Conservation (phyloP, 1,284 basidiomycete species). For the Sporisorium sorghi region DNA sequence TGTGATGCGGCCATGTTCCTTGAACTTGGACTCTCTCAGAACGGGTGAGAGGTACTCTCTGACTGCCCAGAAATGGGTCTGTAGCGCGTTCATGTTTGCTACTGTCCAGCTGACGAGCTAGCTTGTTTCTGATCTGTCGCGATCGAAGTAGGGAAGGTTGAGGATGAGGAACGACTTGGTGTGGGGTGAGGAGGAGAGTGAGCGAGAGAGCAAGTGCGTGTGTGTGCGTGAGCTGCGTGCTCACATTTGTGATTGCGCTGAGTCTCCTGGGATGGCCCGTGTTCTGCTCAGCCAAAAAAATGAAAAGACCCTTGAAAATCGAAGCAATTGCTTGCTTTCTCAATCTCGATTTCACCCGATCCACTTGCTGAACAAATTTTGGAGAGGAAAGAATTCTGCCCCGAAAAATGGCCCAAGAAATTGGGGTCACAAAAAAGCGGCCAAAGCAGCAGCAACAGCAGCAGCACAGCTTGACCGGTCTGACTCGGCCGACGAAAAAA, state of each 20-base stretch:
- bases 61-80: conserved; percentile 90
- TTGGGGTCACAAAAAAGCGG: conserved; percentile 11
- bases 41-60: conserved; percentile 97
- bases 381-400: not conserved
- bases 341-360: no score
- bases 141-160: not conserved
- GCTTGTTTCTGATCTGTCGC: no score
- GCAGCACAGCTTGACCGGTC: conserved; percentile 7
- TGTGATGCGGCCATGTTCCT: conserved; percentile 95
- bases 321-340: not conserved
- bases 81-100: conserved; percentile 35
- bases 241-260: not conserved
- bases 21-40: conserved; percentile 97
- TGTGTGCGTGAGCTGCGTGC: not conserved
- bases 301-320: not conserved
- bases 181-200: not conserved
- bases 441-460: no score
- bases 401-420: conserved; percentile 1
- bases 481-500: conserved; percentile 2
- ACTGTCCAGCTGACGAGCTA: not conserved
- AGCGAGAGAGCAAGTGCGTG: no score
- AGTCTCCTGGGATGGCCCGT: not conserved
- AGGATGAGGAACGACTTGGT: not conserved
- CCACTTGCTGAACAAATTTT: no score
- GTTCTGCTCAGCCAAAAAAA: no score